Evolutionary conservation across 306 rosid genomes (phyloP).

Genomic region (Geum urbanum): DNA sequence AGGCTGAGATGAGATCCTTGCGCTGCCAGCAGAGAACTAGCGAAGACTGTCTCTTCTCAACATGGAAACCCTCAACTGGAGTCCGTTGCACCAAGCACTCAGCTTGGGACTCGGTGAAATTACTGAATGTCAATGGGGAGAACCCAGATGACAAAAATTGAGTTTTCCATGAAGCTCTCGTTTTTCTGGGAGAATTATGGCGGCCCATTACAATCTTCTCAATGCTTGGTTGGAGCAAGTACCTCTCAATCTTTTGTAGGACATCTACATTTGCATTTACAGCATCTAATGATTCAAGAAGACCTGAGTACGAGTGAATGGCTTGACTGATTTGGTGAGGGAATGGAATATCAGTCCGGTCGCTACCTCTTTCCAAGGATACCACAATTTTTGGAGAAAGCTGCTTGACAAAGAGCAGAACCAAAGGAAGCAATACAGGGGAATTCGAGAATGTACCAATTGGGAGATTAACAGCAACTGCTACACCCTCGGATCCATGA

Average conservation of each 20-base stretch:
- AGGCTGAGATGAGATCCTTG: constrained; percentile 67
- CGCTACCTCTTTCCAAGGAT: constrained; percentile 61
- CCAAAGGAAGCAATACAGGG: constrained; percentile 47
- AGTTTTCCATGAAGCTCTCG: constrained; percentile 53
- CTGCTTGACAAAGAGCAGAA: constrained; percentile 66
- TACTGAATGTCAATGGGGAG: constrained; percentile 69
- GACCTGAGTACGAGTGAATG: constrained; percentile 43
- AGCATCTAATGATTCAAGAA: constrained; percentile 80
- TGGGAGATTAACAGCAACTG: constrained; percentile 72
- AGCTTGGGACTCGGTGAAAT: constrained; percentile 82
- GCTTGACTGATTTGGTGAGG: constrained; percentile 53
- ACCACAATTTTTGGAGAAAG: constrained; percentile 72
- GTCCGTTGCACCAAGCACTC: constrained; percentile 82
- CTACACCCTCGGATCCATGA: constrained; percentile 45
- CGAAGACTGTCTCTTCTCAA: constrained; percentile 69
- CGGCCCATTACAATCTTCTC: constrained; percentile 57
- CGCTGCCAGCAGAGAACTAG: constrained; percentile 80
- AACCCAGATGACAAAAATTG: constrained; percentile 65
- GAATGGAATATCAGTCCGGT: constrained; percentile 55
- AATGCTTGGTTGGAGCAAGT: constrained; percentile 66
- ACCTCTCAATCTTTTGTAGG: constrained; percentile 67
- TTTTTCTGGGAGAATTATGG: constrained; percentile 35
- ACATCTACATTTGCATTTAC: constrained; percentile 55
- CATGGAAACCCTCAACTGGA: constrained; percentile 66
- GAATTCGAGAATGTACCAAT: constrained; percentile 42